These are phyloP conservation scores for Cyphellophora attinorum DNA, from an alignment of 2,329 filamentous ascomycete genomes.

Conservation along the genomic window DNA sequence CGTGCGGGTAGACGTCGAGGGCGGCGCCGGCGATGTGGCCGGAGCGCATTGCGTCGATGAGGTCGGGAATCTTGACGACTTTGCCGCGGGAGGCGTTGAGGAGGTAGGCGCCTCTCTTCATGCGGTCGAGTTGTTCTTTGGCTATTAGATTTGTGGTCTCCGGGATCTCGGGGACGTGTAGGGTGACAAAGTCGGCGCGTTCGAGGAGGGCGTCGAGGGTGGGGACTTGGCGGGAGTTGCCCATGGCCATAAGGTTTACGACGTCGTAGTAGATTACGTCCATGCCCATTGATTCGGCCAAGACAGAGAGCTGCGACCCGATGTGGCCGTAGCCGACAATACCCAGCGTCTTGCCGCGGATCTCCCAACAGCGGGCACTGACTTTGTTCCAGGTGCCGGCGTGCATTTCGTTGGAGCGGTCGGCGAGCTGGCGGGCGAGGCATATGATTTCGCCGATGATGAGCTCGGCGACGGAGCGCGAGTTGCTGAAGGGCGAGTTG, in stretches of 20 bases:
- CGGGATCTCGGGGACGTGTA: constrained; percentile 85
- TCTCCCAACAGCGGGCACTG: constrained; percentile 93
- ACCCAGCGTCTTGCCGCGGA: constrained; percentile 92
- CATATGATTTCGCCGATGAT: constrained; percentile 90
- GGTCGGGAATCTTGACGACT: constrained; percentile 85
- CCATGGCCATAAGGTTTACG: constrained; percentile 86
- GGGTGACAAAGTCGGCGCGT: constrained; percentile 81
- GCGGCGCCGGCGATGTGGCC: constrained; percentile 89
- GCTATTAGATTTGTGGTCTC: constrained; percentile 93
- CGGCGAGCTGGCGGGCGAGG: constrained; percentile 82
- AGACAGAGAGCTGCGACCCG: constrained; percentile 85
- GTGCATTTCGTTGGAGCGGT: constrained; percentile 92
- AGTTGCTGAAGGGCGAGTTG: constrained; percentile 98
- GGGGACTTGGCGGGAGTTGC: constrained; percentile 74
- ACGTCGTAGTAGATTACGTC: constrained; percentile 95
- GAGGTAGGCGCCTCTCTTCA: constrained; percentile 88
- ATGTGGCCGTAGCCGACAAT: constrained; percentile 98
- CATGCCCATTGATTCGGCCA: constrained; percentile 98
- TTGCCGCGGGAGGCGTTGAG: constrained; percentile 94
- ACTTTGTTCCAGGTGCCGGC: constrained; percentile 96
- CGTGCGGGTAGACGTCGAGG: constrained; percentile 91
- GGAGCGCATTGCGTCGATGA: constrained; percentile 75
- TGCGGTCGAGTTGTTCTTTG: constrained; percentile 65
- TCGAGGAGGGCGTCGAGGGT: constrained; percentile 67
- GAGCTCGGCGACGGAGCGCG: constrained; percentile 88